These are phyloP conservation scores for Bullera alba DNA, from an alignment of 768 basidiomycete species.

Conservation along the genomic window DNA sequence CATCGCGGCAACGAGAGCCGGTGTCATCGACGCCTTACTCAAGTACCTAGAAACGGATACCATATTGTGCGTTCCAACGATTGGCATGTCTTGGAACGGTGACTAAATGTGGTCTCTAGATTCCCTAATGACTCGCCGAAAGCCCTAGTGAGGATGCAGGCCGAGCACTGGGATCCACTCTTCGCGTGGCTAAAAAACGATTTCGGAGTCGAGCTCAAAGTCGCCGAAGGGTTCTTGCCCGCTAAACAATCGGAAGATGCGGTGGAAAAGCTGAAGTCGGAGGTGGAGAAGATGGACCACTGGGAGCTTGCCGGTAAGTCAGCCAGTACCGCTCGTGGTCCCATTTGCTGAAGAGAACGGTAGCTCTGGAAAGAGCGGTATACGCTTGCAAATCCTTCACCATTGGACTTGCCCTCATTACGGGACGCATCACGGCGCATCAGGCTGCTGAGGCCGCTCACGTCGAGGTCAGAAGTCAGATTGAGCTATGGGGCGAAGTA, in stretches of 20 bases:
- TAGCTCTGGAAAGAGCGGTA: slow-evolving; percentile 85
- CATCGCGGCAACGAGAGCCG: slow-evolving; percentile 54
- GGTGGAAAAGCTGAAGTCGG: slow-evolving; percentile 54
- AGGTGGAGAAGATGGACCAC: slow-evolving; percentile 61
- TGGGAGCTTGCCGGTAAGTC: slow-evolving; percentile 87
- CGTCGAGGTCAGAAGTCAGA: slow-evolving; percentile 92
- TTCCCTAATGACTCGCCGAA: slow-evolving; percentile 76
- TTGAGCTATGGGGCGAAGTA: slow-evolving; percentile 97
- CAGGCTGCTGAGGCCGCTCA: slow-evolving; percentile 75
- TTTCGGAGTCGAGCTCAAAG: slow-evolving; percentile 61
- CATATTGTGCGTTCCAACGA: slow-evolving; percentile 25
- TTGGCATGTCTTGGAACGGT: not conserved
- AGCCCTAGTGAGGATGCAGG: slow-evolving; percentile 67
- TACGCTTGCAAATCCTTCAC: slow-evolving; percentile 86
- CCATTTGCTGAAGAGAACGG: not conserved
- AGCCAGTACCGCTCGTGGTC: not conserved
- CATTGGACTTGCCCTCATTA: slow-evolving; percentile 75
- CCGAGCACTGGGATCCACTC: slow-evolving; percentile 80
- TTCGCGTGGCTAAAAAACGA: slow-evolving; percentile 66
- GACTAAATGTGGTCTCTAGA: slow-evolving; percentile 47
- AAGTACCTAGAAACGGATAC: slow-evolving; percentile 92
- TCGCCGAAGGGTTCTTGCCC: slow-evolving; percentile 65
- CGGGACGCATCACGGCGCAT: slow-evolving; percentile 68
- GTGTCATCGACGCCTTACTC: slow-evolving; percentile 64
- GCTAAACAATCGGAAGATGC: slow-evolving; percentile 66